Conservation (phyloP, 1,284 basidiomycete genomes). For the Abortiporus biennis region DNA sequence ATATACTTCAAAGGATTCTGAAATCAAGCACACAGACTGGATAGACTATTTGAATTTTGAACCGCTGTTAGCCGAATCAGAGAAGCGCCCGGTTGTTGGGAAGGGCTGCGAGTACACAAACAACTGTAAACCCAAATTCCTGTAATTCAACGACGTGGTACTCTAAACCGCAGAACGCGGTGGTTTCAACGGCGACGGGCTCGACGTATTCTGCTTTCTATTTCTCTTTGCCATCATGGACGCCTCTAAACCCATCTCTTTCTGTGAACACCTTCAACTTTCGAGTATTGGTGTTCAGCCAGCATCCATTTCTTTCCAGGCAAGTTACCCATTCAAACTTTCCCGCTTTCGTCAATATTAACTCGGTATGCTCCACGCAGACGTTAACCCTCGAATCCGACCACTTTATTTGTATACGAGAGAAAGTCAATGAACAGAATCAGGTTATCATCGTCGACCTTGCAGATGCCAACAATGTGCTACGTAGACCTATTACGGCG, state of each 20-base stretch:
- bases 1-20: too few species aligned
- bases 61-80: too few species aligned
- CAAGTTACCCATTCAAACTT: slow-evolving; percentile 30
- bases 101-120: slow-evolving; percentile 10
- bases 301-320: slow-evolving; percentile 96
- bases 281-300: slow-evolving; percentile 96
- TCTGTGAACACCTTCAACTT: slow-evolving; percentile 88
- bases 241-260: slow-evolving; percentile 68
- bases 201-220: slow-evolving; percentile 10
- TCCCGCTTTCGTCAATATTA: slow-evolving; percentile 8
- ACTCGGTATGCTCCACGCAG: slow-evolving; percentile 26
- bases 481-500: slow-evolving; percentile 93
- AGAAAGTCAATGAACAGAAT: slow-evolving; percentile 87
- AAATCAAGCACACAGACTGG: too few species aligned
- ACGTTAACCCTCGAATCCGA: slow-evolving; percentile 95
- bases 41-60: too few species aligned
- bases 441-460: slow-evolving; percentile 98
- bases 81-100: not conserved
- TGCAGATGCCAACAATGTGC: slow-evolving; percentile 91
- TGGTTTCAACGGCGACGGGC: slow-evolving; percentile 9
- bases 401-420: slow-evolving; percentile 92
- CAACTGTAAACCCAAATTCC: slow-evolving; percentile 14
- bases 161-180: not conserved
- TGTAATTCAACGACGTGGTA: slow-evolving; percentile 4
- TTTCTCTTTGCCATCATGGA: slow-evolving; percentile 27